Base-by-base conservation (phyloP, 2,329 filamentous ascomycete genomes). In the Pseudocercospora eumusae region DNA sequence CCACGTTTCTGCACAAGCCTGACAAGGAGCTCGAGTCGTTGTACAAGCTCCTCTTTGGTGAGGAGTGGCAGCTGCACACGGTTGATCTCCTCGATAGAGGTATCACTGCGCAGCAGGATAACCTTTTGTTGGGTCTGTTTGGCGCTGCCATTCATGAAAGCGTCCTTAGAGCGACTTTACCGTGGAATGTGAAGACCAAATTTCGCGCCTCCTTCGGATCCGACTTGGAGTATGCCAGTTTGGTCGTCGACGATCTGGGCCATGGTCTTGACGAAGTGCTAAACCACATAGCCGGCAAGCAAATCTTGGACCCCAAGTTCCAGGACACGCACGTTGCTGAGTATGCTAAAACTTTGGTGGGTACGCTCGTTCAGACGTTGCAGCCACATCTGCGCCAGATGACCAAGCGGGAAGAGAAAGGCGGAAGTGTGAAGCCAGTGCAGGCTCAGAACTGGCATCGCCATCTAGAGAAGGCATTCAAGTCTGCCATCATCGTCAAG, bases 401-500 rank as follows among this genome's bases (percentile, higher is more conserved):
- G 36, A 40, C 15, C 36, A 40, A 15, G n/a, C 36, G 1, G 36
- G 15, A 13, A 36, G 1, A 13, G 25, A 18, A n/a, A 7, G 36
- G 2, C n/a, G 36, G 25, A 11, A 1, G 6, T 15, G 15, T 2
- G 23, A 27, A 18, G 9, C 6, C 20, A 49, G 1, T 55, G 18
- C 36, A 40, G 15, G 44, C 15, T 6, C 44, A 62, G 11, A 31
- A 52, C 15, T 66, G 64, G 64, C 8, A 11, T 7, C 5, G 47
- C 10, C 53, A 49, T 33, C 28, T 66, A 3, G 27, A 59, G 13
- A 23, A 56, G 3, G 64, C 62, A 4, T 60, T 62, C 47, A n/a
- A 18, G 4, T 15, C 31, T 15, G 62, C 64, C 1, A 57, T 63
- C 18, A 40, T 59, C 40, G 27, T 66, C 42, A 61, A 61, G 50